phyloP scores from a whole-genome alignment of 2,329 filamentous ascomycete species.

The Bipolaris oryzae region DNA sequence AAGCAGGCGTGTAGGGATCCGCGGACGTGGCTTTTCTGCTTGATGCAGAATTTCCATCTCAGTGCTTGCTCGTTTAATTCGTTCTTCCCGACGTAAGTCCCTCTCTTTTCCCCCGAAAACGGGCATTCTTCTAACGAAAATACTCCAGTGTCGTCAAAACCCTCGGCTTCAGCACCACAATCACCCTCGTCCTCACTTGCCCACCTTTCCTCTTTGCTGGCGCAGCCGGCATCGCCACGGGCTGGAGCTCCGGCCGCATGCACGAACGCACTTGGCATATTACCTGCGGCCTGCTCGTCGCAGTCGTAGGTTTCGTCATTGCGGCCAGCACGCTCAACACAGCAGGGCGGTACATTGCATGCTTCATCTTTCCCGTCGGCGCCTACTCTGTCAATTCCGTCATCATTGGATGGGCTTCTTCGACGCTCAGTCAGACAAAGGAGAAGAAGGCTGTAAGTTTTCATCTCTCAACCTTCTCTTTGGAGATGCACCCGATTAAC shows the following conservation, averaged over 20 bases:
- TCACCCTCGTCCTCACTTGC: constrained; percentile 48
- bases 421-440: constrained; percentile 37
- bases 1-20: constrained; percentile 37
- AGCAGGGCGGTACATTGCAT: constrained; percentile 36
- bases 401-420: constrained; percentile 39
- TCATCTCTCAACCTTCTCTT: not conserved
- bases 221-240: constrained; percentile 54
- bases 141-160: constrained; percentile 41
- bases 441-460: constrained; percentile 36
- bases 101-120: not conserved
- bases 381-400: constrained; percentile 42
- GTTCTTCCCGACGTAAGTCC: constrained; percentile 41
- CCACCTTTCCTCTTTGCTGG: constrained; percentile 59
- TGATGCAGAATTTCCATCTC: constrained; percentile 41
- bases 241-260: constrained; percentile 58
- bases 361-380: constrained; percentile 41
- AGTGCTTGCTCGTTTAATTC: constrained; percentile 41
- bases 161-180: constrained; percentile 45
- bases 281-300: constrained; percentile 50
- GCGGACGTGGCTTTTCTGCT: constrained; percentile 39
- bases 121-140: not conserved
- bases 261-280: constrained; percentile 60
- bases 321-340: constrained; percentile 37
- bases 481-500: not conserved
- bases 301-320: constrained; percentile 52